Evolutionary conservation across 2,329 filamentous ascomycete genomes (phyloP), one percentile per base, ranked within the genome.

Genomic region (Chaetomiaceae sp.): DNA sequence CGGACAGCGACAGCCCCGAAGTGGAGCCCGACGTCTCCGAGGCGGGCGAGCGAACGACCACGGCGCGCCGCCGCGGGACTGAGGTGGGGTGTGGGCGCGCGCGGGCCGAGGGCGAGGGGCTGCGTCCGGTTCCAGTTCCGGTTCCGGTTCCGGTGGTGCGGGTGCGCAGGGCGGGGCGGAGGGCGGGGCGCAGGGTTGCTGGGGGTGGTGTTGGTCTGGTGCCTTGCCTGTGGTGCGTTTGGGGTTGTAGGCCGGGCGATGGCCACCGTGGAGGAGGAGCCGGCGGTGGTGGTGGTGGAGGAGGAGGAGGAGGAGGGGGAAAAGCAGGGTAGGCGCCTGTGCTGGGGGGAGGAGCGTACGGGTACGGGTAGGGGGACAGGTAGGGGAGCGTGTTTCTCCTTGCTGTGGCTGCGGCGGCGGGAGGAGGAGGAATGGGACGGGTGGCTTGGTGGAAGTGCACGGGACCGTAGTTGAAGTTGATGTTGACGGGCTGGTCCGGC

Each of bases 391-490:
- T 36, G 22, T 7, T 20, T 15, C 30, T 20, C 6, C 34, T 24
- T 20, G 27, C 22, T 12, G 7, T 17, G 9, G 14, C 9, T 26
- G 15, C 19, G 39, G 15, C 10, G 12, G 6, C 11, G 8, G 14
- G 37, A 26, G 24, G 33, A 9, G 26, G 11, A 2, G 17, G 27
- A 29, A 29, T 19, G 34, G 38, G 40, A 26, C 43, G 42, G 11
- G 22, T 3, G 11, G 29, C 19, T 9, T 45, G 49, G 41, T 45
- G 35, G 49, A 45, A 30, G 24, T 47, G 27, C 36, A 53, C 41
- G 27, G 39, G 42, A 14, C 47, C 49, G 27, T 50, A 51, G 43
- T 55, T 53, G 39, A 56, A 46, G 24, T 53, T 42, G 19, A 53
- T 27, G 38, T 45, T 49, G 20, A 55, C 15, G 15, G 52, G 52